Percentiles rank a stretch among this genome's conserved stretches.
Conservation (phyloP, 306 rosid genomes). For the Cotoneaster glaucophyllus region DNA sequence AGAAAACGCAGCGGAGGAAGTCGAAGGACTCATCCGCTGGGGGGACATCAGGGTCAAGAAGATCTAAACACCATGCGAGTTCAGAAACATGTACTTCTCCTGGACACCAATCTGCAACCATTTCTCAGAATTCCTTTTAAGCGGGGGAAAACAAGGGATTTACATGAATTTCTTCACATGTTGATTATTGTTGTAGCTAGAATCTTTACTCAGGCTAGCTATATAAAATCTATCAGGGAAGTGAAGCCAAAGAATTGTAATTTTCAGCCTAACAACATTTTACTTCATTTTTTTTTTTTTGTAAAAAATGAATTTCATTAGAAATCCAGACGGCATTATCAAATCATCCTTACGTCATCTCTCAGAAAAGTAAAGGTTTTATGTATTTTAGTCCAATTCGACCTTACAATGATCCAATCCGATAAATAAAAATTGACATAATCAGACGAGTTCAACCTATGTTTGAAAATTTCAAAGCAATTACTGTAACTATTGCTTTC, state of each 20-base stretch:
- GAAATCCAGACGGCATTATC: background rate
- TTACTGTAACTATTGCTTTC: background rate
- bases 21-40: slow-evolving; percentile 30
- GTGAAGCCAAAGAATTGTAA: slow-evolving; percentile 13
- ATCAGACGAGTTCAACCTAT: background rate
- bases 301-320: background rate
- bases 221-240: slow-evolving; percentile 8
- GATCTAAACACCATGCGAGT: slow-evolving; percentile 21
- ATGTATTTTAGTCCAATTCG: background rate
- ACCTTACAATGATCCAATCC: no score
- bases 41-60: slow-evolving; percentile 24
- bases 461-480: background rate
- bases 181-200: slow-evolving; percentile 28
- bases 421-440: no score
- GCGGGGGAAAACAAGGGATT: slow-evolving; percentile 27
- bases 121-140: slow-evolving; percentile 12
- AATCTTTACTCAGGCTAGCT: slow-evolving; percentile 16
- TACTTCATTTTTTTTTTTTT: background rate
- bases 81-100: slow-evolving; percentile 14
- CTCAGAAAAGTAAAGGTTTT: background rate
- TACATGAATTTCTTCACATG: slow-evolving; percentile 15
- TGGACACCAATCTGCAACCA: slow-evolving; percentile 13
- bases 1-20: slow-evolving; percentile 45
- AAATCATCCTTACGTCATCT: background rate
- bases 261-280: background rate